A percentile compares a stretch with the other conserved stretches of the same genome.
These are phyloP conservation scores for Apiotrichum siamense DNA, from an alignment of 1,284 basidiomycete genomes.

Conservation along the genomic window DNA sequence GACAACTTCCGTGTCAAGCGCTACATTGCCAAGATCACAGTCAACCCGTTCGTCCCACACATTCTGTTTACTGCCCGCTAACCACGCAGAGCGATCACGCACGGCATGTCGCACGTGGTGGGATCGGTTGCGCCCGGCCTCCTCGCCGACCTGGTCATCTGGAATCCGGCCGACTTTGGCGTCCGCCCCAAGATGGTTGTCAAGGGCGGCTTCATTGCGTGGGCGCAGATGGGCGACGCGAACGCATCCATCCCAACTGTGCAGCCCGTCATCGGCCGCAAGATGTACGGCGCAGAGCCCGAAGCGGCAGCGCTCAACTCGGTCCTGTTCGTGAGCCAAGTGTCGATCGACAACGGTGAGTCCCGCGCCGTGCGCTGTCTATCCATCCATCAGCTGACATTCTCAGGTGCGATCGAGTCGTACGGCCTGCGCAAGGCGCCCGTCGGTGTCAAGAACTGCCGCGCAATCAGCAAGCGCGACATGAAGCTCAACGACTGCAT, in stretches of 20 bases:
- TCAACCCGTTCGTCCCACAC: constrained; percentile 76
- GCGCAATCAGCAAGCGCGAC: constrained; percentile 70
- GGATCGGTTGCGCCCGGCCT: constrained; percentile 78
- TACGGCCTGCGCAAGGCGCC: constrained; percentile 71
- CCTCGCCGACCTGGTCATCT: constrained; percentile 89
- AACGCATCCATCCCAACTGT: constrained; percentile 91
- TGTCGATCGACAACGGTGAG: constrained; percentile 59
- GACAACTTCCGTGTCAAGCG: constrained; percentile 98
- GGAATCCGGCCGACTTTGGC: constrained; percentile 90
- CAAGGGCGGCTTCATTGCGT: constrained; percentile 89
- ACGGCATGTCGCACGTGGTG: constrained; percentile 82
- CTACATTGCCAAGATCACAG: constrained; percentile 93
- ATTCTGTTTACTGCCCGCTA: neutral
- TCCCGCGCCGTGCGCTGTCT: neutral
- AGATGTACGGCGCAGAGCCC: constrained; percentile 82
- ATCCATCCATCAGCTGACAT: neutral
- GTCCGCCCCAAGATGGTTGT: constrained; percentile 85
- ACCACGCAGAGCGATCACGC: constrained; percentile 73
- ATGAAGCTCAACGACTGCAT: constrained; percentile 88
- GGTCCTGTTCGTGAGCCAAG: constrained; percentile 73
- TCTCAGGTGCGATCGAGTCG: constrained; percentile 49
- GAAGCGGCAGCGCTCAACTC: constrained; percentile 72
- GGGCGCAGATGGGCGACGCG: constrained; percentile 88
- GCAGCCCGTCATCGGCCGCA: constrained; percentile 74
- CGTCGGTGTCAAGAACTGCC: constrained; percentile 71